Conservation (phyloP, 805 yeast genomes). For the Torulaspora quercuum region DNA sequence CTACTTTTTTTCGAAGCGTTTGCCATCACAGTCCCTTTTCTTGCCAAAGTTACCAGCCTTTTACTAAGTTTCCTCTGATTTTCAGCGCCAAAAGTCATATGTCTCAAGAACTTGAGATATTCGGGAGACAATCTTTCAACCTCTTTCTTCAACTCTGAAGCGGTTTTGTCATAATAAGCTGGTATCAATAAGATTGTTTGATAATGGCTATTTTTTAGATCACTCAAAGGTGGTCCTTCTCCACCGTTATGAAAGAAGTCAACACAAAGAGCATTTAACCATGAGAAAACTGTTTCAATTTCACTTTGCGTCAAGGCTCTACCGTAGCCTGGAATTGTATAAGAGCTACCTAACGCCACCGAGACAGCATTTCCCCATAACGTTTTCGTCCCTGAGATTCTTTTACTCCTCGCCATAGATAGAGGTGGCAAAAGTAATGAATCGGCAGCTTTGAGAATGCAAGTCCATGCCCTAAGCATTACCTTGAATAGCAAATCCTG, state of each 20-base stretch:
- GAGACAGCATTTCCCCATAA: slow-evolving; percentile 48
- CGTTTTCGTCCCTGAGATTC: slow-evolving; percentile 37
- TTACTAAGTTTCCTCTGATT: slow-evolving; percentile 27
- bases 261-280: slow-evolving; percentile 62
- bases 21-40: slow-evolving; percentile 67
- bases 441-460: slow-evolving; percentile 66
- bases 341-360: slow-evolving; percentile 40
- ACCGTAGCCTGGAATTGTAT: slow-evolving; percentile 46
- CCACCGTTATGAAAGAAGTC: slow-evolving; percentile 81
- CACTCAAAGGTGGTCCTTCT: slow-evolving; percentile 69
- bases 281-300: slow-evolving; percentile 61
- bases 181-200: slow-evolving; percentile 63
- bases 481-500: slow-evolving; percentile 55
- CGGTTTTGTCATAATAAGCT: slow-evolving; percentile 55
- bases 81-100: slow-evolving; percentile 32
- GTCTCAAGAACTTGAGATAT: slow-evolving; percentile 48
- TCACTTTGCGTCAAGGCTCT: slow-evolving; percentile 56
- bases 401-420: slow-evolving; percentile 39
- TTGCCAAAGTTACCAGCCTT: slow-evolving; percentile 49
- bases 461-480: slow-evolving; percentile 79
- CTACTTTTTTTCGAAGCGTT: slow-evolving; percentile 59
- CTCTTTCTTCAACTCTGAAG: slow-evolving; percentile 49
- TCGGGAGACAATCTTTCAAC: slow-evolving; percentile 57
- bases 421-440: slow-evolving; percentile 70
- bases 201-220: slow-evolving; percentile 58